Evolutionary conservation across 176 grass and related monocot genomes (phyloP), one percentile per base, ranked within the genome.

Genomic region (Hyparrhenia diplandra): DNA sequence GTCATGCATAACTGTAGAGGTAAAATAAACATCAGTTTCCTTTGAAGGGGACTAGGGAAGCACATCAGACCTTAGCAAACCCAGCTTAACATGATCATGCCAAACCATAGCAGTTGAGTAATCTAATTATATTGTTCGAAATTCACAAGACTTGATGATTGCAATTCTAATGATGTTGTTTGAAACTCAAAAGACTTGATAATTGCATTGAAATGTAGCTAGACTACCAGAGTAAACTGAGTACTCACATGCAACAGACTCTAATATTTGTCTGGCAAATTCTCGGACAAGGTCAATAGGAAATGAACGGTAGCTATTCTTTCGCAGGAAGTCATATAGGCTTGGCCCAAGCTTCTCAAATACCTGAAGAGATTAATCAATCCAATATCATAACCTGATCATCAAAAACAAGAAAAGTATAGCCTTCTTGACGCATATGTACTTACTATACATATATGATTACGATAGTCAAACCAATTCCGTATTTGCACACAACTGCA

Each of bases 381-480:
- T 67, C 39, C 29, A 54, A 55, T 41, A 71, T 81, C 77, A 86
- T 49, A 78, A 13, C 60, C 12, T 74, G 32, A 32, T 28, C 79
- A 42, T 78, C 13, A 51, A 39, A 77, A 86, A 60, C 40, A 74
- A 27, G 10, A 74, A 35, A 84, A 78, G 40, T 51, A 62, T 51
- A 76, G 77, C 49, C 49, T 81, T 83, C 74, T 85, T 83, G 69
- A 88, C 83, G 71, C n/a, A 92, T 80, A 87, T 94, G 82, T 93
- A 98, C 92, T 98, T 94, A 98, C 95, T 85, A 98, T 98, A 93
- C 95, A 98, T 85, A 93, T 93, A 93, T 98, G 95, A 89, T 98
- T 95, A 91, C 90, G 92, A 91, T 95, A 98, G 92, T 95, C 95
- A 93, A 95, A 98, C 92, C 92, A 98, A 93, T 94, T 93, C 96